These are phyloP conservation scores for Cinchona pubescens DNA, from an alignment of 257 asterid species.

Conservation along the genomic window DNA sequence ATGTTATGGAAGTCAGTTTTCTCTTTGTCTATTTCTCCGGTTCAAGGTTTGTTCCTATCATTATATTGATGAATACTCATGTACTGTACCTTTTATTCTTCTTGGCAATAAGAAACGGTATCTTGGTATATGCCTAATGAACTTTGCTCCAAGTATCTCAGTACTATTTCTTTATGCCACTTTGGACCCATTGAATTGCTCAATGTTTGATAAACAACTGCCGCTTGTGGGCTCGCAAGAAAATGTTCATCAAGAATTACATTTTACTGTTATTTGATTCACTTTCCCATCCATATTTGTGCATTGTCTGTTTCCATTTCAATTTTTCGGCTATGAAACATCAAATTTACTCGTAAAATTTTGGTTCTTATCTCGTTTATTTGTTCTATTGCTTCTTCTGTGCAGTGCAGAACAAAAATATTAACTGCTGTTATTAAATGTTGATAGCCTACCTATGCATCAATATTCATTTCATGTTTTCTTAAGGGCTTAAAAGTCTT, in stretches of 20 bases:
- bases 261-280: background rate
- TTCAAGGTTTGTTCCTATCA: background rate
- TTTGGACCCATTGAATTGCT: background rate
- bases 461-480: background rate
- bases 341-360: background rate
- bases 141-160: background rate
- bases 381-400: background rate
- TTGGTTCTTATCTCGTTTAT: background rate
- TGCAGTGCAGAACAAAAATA: background rate
- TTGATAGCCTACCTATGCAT: background rate
- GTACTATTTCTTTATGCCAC: background rate
- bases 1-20: background rate
- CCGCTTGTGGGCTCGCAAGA: background rate
- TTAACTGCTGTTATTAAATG: background rate
- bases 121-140: background rate
- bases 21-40: background rate
- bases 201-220: background rate
- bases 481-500: background rate
- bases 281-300: background rate
- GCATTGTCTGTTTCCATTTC: background rate
- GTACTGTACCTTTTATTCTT: background rate
- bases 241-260: background rate
- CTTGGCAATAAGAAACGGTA: background rate
- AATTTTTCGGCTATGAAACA: background rate
- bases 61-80: background rate